phyloP scores from a whole-genome alignment of 169 alveolate species.

The Plasmodium cynomolgi region DNA sequence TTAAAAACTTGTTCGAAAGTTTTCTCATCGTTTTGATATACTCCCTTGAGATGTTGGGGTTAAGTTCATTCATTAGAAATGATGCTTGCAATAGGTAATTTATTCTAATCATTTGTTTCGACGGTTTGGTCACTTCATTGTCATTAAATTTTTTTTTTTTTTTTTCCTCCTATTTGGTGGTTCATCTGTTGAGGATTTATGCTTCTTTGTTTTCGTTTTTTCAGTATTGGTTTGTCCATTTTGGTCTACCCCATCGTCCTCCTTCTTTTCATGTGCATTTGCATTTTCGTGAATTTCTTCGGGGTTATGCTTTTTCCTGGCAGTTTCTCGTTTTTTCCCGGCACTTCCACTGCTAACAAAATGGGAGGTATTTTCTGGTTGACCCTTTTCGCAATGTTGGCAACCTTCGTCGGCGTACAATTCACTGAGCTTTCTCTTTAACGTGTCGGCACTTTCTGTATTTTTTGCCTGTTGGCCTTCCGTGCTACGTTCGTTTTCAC shows the following conservation, averaged over 20 bases:
- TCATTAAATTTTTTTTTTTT: conserved; percentile 56
- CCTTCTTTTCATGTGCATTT: not conserved
- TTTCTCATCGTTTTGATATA: conserved; percentile 73
- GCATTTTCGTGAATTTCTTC: not conserved
- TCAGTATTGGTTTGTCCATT: not conserved
- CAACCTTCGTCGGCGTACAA: not conserved
- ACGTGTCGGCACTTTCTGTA: not conserved
- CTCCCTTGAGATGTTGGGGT: conserved; percentile 49
- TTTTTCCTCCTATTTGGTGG: conserved; percentile 10
- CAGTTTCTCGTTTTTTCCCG: not conserved
- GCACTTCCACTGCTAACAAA: not conserved
- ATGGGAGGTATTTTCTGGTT: not conserved
- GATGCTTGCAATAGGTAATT: conserved; percentile 73
- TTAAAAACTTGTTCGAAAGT: conserved; percentile 69
- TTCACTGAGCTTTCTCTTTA: conserved; percentile 20
- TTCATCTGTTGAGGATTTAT: conserved; percentile 1
- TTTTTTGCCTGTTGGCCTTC: not conserved
- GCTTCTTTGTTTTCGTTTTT: not conserved
- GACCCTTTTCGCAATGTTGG: not conserved
- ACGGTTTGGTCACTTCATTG: conserved; percentile 27
- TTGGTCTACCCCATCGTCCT: conserved; percentile 1
- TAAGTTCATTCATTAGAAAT: conserved; percentile 44
- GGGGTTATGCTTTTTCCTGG: not conserved
- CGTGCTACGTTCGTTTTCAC: not conserved
- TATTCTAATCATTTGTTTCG: conserved; percentile 73